Evolutionary conservation across 1,284 basidiomycete species (phyloP), one percentile per base, ranked within the genome.

Genomic region (Ceratobasidium sp.): DNA sequence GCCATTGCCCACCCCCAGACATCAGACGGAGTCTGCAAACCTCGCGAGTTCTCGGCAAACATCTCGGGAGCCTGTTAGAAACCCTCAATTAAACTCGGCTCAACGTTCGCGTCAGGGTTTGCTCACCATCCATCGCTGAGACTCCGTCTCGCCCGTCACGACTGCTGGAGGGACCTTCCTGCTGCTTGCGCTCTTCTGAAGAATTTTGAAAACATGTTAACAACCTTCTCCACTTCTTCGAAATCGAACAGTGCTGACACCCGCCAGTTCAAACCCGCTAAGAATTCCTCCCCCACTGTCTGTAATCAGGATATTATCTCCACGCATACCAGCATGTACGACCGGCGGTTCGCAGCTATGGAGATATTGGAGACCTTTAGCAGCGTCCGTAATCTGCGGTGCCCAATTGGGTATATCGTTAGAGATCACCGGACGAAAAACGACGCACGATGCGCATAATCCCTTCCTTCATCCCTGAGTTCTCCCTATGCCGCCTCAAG

Each of bases 1-100:
- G 62, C 61, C 73, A 75, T 75, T 0, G 73, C 73, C 68, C 73
- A 75, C 17, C 73, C 62, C 73, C 73, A 75, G n/a, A 75, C 62
- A 33, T 75, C 73, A 23, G 54, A 75, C 2, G 73, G 62, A 5
- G 73, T 75, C 23, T 57, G 61, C n/a, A 75, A 50, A 40, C 40
- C 40, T 3, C 62, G 73, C 46, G n/a, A 20, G 40, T 75, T 62
- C n/a, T 75, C 73, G 4, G n/a, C 61, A 38, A 75, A 75, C 73
- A 66, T 65, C 57, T 75, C 73, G 9, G 73, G 73, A 23, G 73
- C 61, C 73, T 75, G 48, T 17, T 7, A 44, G 2, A 15, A 15
- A 20, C 15, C 17, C 40, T 7, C 4, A 7, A n/a, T 68, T 26
- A 52, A 28, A 56, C 15, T 40, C n/a, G 2, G 52, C 23, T 15